A percentile compares a stretch with the other conserved stretches of the same genome.
Conservation (phyloP, 768 basidiomycete species). For the Saitozyma podzolica region DNA sequence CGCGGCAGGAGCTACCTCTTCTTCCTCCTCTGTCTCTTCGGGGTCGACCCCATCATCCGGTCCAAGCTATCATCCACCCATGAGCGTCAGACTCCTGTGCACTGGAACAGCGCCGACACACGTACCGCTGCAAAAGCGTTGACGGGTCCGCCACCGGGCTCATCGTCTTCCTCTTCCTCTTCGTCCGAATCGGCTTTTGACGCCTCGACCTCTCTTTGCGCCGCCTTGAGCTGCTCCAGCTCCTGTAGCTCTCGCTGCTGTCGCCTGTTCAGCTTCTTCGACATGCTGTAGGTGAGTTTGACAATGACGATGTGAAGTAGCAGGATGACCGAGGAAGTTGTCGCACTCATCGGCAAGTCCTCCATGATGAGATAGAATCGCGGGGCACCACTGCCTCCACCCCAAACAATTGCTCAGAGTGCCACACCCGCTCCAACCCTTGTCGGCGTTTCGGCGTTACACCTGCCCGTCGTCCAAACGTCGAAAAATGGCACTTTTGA, state of each 20-base stretch:
- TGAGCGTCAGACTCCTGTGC: not conserved
- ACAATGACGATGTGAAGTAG: too few relatives aligned
- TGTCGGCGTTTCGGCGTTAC: too few relatives aligned
- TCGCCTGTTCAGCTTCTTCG: constrained; percentile 65
- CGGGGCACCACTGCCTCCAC: too few relatives aligned
- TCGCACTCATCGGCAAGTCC: too few relatives aligned
- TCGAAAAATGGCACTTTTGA: too few relatives aligned
- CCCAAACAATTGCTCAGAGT: too few relatives aligned
- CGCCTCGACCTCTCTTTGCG: constrained; percentile 7
- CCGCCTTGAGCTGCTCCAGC: constrained; percentile 58
- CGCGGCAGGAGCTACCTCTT: constrained; percentile 20
- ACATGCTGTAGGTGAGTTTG: constrained; percentile 20
- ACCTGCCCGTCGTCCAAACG: too few relatives aligned
- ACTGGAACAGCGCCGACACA: not conserved
- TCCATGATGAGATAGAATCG: too few relatives aligned
- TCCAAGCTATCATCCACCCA: constrained; percentile 21
- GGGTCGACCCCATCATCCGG: constrained; percentile 28
- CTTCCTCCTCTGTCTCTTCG: constrained; percentile 34
- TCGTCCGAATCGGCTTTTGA: constrained; percentile 16
- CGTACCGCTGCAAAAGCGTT: constrained; percentile 51
- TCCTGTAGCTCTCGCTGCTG: constrained; percentile 85
- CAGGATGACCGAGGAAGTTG: too few relatives aligned
- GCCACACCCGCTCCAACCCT: too few relatives aligned
- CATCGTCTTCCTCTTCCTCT: constrained; percentile 24
- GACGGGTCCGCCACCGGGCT: constrained; percentile 16